phyloP scores from a whole-genome alignment of 805 yeast species.

The Jamesozyma jinghongensis region DNA sequence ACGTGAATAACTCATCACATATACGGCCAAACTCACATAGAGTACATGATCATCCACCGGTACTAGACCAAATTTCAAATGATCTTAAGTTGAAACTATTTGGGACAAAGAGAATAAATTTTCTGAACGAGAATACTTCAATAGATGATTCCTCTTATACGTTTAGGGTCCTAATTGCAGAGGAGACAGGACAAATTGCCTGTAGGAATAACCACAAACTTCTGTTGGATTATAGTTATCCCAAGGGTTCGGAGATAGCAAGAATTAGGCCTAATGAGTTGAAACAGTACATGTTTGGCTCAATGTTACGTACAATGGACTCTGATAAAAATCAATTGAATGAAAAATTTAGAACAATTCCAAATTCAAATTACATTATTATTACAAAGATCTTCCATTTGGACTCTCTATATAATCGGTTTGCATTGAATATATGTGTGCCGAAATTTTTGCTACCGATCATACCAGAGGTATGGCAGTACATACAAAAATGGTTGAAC shows the following conservation, averaged over 20 bases:
- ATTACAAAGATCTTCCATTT: conserved; percentile 30
- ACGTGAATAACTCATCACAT: too few species aligned
- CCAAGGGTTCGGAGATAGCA: conserved; percentile 15
- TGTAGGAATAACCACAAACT: conserved; percentile 30
- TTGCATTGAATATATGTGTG: conserved; percentile 31
- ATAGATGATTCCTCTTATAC: conserved; percentile 8
- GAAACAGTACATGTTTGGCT: conserved; percentile 35
- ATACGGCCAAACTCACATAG: too few species aligned
- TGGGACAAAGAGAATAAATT: conserved; percentile 14
- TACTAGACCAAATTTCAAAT: conserved; percentile 23
- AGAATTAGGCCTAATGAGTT: conserved; percentile 28
- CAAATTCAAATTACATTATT: conserved; percentile 26
- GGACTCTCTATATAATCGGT: conserved; percentile 15
- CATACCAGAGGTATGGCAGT: conserved; percentile 29
- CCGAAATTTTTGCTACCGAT: conserved; percentile 21
- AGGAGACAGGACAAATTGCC: conserved; percentile 32
- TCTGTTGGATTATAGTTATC: conserved; percentile 27
- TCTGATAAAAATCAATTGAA: conserved; percentile 11
- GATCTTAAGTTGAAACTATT: conserved; percentile 22
- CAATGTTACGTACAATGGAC: conserved; percentile 29
- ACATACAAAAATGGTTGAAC: conserved; percentile 24
- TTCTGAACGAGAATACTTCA: not conserved
- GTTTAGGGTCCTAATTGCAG: conserved; percentile 30
- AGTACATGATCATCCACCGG: conserved; percentile 8
- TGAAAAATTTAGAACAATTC: conserved; percentile 25